Conservation (phyloP, 306 rosid species). For the Astragalus membranaceus region DNA sequence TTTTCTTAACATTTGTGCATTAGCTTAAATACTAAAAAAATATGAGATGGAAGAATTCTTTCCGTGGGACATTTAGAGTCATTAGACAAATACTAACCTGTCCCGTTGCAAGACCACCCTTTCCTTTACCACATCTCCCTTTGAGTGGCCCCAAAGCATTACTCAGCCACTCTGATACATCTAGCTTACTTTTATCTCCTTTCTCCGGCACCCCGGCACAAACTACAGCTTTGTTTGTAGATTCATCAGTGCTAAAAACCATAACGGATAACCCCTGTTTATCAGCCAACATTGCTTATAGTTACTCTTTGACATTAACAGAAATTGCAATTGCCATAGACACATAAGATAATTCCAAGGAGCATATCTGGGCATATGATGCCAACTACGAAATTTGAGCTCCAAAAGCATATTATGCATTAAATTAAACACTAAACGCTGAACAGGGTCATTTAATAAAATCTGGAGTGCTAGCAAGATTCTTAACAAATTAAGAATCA, state of each 20-base stretch:
- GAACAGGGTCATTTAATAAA: background rate
- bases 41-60: background rate
- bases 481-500: background rate
- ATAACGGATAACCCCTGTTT: constrained; percentile 79
- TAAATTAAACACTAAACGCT: background rate
- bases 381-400: background rate
- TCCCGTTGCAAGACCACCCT: constrained; percentile 92
- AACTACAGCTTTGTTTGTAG: constrained; percentile 81
- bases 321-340: background rate
- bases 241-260: constrained; percentile 82
- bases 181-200: constrained; percentile 55
- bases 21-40: background rate
- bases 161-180: constrained; percentile 86
- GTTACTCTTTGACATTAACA: constrained; percentile 9
- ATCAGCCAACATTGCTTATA: constrained; percentile 21
- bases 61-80: background rate
- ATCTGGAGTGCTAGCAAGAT: constrained; percentile 1
- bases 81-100: constrained; percentile 56
- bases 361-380: background rate
- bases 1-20: background rate
- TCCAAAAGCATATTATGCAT: constrained; percentile 2
- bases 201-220: constrained; percentile 93
- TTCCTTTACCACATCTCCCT: constrained; percentile 92
- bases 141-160: constrained; percentile 74
- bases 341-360: background rate